Base-by-base conservation (phyloP, 805 yeast species). In the Limtongozyma cylindracea region DNA sequence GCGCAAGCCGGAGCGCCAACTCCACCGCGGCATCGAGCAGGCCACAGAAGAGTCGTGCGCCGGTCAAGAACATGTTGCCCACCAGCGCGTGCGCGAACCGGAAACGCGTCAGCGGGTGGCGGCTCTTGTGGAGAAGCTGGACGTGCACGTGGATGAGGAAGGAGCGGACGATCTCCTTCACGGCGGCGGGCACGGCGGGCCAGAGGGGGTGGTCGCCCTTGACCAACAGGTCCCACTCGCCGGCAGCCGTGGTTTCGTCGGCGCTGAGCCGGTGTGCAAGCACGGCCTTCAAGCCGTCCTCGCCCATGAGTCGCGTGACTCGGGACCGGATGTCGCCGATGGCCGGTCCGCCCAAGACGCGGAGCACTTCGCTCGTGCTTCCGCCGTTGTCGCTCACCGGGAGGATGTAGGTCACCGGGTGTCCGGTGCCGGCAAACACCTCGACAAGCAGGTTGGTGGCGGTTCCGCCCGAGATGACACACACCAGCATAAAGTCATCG, bases 311-410 rank as follows among this genome's bases (percentile, higher is more conserved):
- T 24, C 82, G 45, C 0, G 78, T 73, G 14, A 80, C 53, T 25
- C 96, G 43, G 0, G 92, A 76, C 21, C 95, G 48, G 3, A 82
- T 55, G 38, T 82, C 96, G 2, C 96, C 96, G 24, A 82, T 77
- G 0, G 95, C 94, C 3, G 93, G 92, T 0, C 96, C 95, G 2
- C 93, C 93, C 10, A 82, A 52, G 2, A 78, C 76, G 9, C 94
- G 46, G 5, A 80, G 53, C 12, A 82, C 59, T 42, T 82, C 95
- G 13, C 91, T 70, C 0, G 94, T 77, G 2, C 94, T 80, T 0
- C 95, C 95, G 10, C 96, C 96, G 37, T 82, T 82, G 40, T 82
- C 96, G 21, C 76, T 65, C 10, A 82, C 62, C 1, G 96, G 96
- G 17, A 82, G 44, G 4, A 80, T 56, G 31, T 72, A 80, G 3